phyloP scores from a whole-genome alignment of 768 basidiomycete genomes.

The Kwoniella europaea region DNA sequence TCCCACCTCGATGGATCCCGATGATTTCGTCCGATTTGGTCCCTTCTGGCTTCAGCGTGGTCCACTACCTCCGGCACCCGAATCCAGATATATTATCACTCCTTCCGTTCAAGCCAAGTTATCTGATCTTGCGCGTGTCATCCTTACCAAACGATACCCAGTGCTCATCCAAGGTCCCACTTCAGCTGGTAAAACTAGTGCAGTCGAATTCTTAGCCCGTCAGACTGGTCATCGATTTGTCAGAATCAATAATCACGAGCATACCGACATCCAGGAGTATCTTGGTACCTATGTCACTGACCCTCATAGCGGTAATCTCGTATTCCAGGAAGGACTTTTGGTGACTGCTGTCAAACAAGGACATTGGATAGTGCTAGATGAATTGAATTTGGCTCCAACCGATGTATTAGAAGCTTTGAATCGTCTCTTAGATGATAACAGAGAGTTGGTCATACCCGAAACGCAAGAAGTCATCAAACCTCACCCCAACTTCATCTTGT shows the following conservation, averaged over 20 bases:
- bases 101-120: slow-evolving; percentile 93
- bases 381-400: slow-evolving; percentile 94
- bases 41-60: slow-evolving; percentile 90
- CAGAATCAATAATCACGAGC: slow-evolving; percentile 99
- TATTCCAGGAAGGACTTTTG: slow-evolving; percentile 91
- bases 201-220: slow-evolving; percentile 91
- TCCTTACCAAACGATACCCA: slow-evolving; percentile 85
- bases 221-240: slow-evolving; percentile 93
- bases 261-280: slow-evolving; percentile 99
- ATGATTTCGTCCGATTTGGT: slow-evolving; percentile 79
- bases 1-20: slow-evolving; percentile 61
- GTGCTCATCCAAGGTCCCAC: slow-evolving; percentile 98
- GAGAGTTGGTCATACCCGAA: slow-evolving; percentile 92
- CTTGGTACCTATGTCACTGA: slow-evolving; percentile 96
- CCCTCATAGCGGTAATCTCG: slow-evolving; percentile 85
- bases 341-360: slow-evolving; percentile 88
- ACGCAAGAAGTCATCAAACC: slow-evolving; percentile 92
- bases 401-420: slow-evolving; percentile 98
- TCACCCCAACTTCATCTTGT: slow-evolving; percentile 95
- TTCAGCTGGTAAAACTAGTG: slow-evolving; percentile 95
- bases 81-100: slow-evolving; percentile 86
- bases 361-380: slow-evolving; percentile 97
- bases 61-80: slow-evolving; percentile 66
- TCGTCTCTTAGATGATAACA: slow-evolving; percentile 93
- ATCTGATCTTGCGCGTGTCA: slow-evolving; percentile 90